Evolutionary conservation across 2,329 filamentous ascomycete species (phyloP), one percentile per base, ranked within the genome.

Genomic region (Sporothrix globosa): DNA sequence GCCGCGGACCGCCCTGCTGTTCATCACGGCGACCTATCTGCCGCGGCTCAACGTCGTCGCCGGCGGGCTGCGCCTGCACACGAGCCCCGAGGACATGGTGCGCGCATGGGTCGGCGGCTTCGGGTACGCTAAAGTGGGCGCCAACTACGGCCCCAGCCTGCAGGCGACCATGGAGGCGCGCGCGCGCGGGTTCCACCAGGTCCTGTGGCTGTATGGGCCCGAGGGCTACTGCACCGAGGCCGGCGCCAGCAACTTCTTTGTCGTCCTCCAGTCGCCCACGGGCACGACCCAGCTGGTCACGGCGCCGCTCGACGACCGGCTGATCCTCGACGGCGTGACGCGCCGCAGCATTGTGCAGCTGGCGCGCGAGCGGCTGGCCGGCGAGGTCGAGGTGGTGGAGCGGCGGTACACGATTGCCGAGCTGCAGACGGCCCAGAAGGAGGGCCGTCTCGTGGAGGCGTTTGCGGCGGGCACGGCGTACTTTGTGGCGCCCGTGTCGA

Each of bases 51-150:
- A 88, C 75, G 74, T 80, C 14, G 82, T 83, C 5, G 74, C 78
- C 0, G 85, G 84, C 46, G 88, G 88, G 74, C 85, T 96, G 84
- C 90, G 87, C 76, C 87, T 97, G 60, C 87, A 95, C 77, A 95
- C 93, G 0, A 92, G 88, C 60, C 87, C 88, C 69, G 89, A 94
- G 74, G 92, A 97, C 79, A 92, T 90, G 83, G 89, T 97, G 71
- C 90, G 94, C 74, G 93, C 94, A 14, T 97, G 94, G 94, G 93
- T 92, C 24, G 94, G 94, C 72, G 94, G 95, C 11, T 97, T 96
- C 79, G 94, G 94, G 0, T 94, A 91, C 77, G 93, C 93, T 72
- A 97, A 97, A 82, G 87, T 97, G 46, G 94, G 94, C 69, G 94
- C 94, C 72, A 97, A 97, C 84, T 97, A 97, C 80, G 94, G 94